These are phyloP conservation scores for Neurospora sp. DNA, from an alignment of 495 filamentous ascomycete species.

Conservation along the genomic window DNA sequence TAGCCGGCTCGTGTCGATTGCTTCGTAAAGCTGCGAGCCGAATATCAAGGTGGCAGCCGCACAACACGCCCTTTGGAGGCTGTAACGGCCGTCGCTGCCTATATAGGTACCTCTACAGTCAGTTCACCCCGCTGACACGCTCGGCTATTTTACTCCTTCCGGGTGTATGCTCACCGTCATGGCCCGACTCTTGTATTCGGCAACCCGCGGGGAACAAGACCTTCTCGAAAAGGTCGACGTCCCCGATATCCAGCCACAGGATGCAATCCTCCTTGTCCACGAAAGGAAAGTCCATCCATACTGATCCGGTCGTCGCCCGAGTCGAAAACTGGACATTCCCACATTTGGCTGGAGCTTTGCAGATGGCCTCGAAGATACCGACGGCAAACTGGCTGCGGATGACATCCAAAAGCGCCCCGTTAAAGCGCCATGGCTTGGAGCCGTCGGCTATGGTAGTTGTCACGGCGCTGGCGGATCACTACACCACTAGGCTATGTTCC, in stretches of 20 bases:
- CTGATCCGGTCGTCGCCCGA: background rate
- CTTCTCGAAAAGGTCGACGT: background rate
- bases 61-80: background rate
- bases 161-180: background rate
- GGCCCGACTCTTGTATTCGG: background rate
- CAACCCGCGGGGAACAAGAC: background rate
- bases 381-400: background rate
- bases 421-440: no score
- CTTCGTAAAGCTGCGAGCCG: background rate
- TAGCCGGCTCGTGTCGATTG: background rate
- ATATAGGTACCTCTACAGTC: background rate
- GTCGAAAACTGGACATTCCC: background rate
- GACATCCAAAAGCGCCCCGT: background rate
- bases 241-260: background rate
- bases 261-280: background rate
- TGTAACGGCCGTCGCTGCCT: background rate
- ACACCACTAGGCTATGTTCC: no score
- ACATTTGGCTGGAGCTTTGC: background rate
- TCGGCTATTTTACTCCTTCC: background rate
- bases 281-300: background rate
- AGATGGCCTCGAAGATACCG: background rate
- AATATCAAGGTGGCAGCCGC: background rate
- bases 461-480: no score
- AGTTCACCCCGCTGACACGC: background rate
- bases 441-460: no score